Conservation (phyloP, 2,329 filamentous ascomycete species). For the Helminthosporium solani region DNA sequence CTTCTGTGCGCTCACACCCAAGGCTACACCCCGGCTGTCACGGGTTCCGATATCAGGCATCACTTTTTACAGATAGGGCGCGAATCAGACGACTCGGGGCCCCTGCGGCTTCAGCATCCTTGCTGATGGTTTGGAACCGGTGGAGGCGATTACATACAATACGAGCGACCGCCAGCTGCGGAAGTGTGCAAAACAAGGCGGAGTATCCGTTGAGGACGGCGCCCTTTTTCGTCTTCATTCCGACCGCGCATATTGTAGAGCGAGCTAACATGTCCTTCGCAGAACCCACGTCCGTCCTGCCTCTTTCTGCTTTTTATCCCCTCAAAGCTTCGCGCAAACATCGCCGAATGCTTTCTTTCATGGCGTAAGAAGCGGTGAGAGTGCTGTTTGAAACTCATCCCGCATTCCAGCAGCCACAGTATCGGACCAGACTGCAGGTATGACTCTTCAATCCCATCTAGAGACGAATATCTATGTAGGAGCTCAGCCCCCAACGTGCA, state of each 20-base stretch:
- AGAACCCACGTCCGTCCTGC: too few species aligned
- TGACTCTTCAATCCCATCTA: slow-evolving; percentile 15
- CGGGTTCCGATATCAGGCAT: slow-evolving; percentile 8
- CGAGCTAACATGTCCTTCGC: too few species aligned
- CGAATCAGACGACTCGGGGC: slow-evolving; percentile 16
- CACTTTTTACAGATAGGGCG: slow-evolving; percentile 25
- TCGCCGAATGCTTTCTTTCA: background rate
- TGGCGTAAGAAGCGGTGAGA: slow-evolving; percentile 17
- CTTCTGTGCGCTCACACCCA: too few species aligned
- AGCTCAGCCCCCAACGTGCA: slow-evolving; percentile 18
- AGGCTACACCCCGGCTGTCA: background rate
- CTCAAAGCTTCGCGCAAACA: background rate
- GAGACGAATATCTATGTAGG: too few species aligned
- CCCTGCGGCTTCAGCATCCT: slow-evolving; percentile 10
- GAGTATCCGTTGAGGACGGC: slow-evolving; percentile 21
- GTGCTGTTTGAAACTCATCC: slow-evolving; percentile 11
- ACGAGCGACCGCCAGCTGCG: too few species aligned
- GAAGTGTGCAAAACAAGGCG: slow-evolving; percentile 30
- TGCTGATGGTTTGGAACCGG: slow-evolving; percentile 21
- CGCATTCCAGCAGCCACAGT: slow-evolving; percentile 9
- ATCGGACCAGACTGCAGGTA: slow-evolving; percentile 9
- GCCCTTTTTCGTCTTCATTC: slow-evolving; percentile 22
- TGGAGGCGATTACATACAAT: slow-evolving; percentile 27
- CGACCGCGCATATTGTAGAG: slow-evolving; percentile 1
- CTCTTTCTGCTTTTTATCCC: too few species aligned